Conservation (phyloP, 2,329 filamentous ascomycete genomes). For the Diplodia intermedia region DNA sequence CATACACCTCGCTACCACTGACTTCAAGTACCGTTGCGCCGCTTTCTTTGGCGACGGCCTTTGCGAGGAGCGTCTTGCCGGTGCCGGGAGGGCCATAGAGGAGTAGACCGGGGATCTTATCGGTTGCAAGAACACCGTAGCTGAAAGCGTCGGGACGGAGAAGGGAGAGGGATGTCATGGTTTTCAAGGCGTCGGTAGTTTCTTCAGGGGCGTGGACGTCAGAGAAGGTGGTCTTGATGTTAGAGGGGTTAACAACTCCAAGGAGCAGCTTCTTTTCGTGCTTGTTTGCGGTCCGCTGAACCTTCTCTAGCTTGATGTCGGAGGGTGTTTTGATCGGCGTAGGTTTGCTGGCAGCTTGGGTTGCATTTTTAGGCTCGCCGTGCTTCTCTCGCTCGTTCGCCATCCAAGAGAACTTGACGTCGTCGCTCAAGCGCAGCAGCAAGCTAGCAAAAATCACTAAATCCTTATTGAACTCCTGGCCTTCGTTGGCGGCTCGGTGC, state of each 20-base stretch:
- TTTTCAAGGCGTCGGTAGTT: conserved; percentile 86
- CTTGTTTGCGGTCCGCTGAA: conserved; percentile 57
- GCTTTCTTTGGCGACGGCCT: conserved; percentile 69
- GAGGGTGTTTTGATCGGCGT: conserved; percentile 39
- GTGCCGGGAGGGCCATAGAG: conserved; percentile 82
- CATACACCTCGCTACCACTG: conserved; percentile 87
- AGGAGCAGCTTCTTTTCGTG: conserved; percentile 84
- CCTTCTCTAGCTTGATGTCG: conserved; percentile 40
- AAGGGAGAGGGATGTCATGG: conserved; percentile 85
- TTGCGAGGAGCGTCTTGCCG: conserved; percentile 70
- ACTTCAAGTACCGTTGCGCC: conserved; percentile 80
- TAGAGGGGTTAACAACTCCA: conserved; percentile 80
- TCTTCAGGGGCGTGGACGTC: conserved; percentile 84
- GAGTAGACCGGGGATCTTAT: conserved; percentile 88
- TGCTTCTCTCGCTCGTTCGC: conserved; percentile 48
- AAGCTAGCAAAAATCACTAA: conserved; percentile 50
- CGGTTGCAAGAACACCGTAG: conserved; percentile 89
- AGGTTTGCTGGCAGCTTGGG: conserved; percentile 27
- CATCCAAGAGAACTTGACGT: conserved; percentile 54
- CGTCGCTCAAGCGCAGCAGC: conserved; percentile 55
- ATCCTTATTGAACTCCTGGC: conserved; percentile 39
- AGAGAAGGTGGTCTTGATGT: conserved; percentile 84
- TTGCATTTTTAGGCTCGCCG: conserved; percentile 42
- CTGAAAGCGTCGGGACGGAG: conserved; percentile 91
- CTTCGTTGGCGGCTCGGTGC: conserved; percentile 35